Evolutionary conservation across 2,329 filamentous ascomycete species (phyloP).

Genomic region (Neopestalotiopsis clavispora): DNA sequence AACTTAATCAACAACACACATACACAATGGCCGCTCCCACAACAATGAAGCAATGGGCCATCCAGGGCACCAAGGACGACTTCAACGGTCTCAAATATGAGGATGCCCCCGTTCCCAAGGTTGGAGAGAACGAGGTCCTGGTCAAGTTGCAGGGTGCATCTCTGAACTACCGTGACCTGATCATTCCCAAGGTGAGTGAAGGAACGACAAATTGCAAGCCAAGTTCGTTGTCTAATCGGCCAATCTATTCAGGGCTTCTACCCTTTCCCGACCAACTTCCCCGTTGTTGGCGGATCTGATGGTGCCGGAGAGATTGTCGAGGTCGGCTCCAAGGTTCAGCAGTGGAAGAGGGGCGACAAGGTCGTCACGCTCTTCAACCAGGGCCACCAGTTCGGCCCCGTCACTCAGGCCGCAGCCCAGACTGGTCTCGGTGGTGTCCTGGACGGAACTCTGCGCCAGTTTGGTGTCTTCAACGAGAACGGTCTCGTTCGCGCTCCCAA

Average conservation of each 20-base stretch:
- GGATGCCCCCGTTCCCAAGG: constrained; percentile 58
- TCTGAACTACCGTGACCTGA: constrained; percentile 60
- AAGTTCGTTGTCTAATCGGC: constrained; percentile 14
- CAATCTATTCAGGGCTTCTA: constrained; percentile 44
- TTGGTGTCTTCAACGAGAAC: constrained; percentile 44
- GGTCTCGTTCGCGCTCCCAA: constrained; percentile 69
- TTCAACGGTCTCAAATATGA: constrained; percentile 66
- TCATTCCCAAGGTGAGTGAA: constrained; percentile 45
- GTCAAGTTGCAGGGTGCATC: constrained; percentile 64
- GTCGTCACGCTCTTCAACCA: constrained; percentile 68
- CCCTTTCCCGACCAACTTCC: constrained; percentile 45
- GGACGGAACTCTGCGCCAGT: constrained; percentile 71
- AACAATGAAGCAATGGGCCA: constrained; percentile 62
- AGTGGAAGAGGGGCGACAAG: constrained; percentile 57
- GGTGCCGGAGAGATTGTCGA: constrained; percentile 59
- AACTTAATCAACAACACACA: neutral
- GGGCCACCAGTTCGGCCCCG: constrained; percentile 50
- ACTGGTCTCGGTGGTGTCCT: constrained; percentile 71
- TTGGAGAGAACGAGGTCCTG: constrained; percentile 74
- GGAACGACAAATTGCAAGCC: neutral
- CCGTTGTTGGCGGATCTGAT: constrained; percentile 56
- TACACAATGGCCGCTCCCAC: constrained; percentile 28
- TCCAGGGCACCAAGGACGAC: constrained; percentile 54
- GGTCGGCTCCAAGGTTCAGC: constrained; percentile 52
- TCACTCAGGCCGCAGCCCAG: constrained; percentile 37